Base-by-base conservation (phyloP, 2,329 filamentous ascomycete species). In the Trichoderma koningii region DNA sequence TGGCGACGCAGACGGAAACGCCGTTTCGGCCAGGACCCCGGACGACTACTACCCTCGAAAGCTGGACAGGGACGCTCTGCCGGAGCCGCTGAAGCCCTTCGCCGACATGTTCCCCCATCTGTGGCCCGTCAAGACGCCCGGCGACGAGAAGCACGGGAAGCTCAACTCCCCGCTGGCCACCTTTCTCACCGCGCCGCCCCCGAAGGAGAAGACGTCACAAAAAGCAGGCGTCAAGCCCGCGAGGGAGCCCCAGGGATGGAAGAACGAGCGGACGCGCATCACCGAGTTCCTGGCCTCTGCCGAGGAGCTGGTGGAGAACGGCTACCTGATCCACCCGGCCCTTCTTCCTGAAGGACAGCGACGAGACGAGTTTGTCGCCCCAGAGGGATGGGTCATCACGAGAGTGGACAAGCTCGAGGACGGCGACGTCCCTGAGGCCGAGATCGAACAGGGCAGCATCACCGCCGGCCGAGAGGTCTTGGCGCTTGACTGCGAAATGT, bases 401-500 rank as follows among this genome's bases (percentile, higher is more conserved):
- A 78, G 82, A 19, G 87, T 97, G 28, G 79, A 85, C 47, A 82
- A 77, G 48, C 78, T 92, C 7, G 85, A 88, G 53, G 89, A 92
- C 38, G 91, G 88, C 3, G 77, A 85, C 55, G 83, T 89, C 7
- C 86, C 89, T 2, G 89, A 93, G 57, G 76, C 78, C 5, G 86
- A 93, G 62, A 87, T 96, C 66, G 83, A 96, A 76, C 80, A 88
- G 70, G 94, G 93, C 63, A 94, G 92, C 75, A 80, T 97, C 65
- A 96, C 92, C 0, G 91, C 87, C 34, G 95, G 93, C 42, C 87
- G 92, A 68, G 85, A 89, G 44, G 80, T 97, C 12, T 80, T 96
- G 55, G 89, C 92, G 1, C 82, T 99, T 63, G 95, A 99, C 75
- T 99, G 95, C 77, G 95, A 99, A 77, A 99, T 99, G 95, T 97